A percentile compares a stretch with the other conserved stretches of the same genome.
Conservation (phyloP, 1,284 basidiomycete species). For the Ceratobasidium sp. region DNA sequence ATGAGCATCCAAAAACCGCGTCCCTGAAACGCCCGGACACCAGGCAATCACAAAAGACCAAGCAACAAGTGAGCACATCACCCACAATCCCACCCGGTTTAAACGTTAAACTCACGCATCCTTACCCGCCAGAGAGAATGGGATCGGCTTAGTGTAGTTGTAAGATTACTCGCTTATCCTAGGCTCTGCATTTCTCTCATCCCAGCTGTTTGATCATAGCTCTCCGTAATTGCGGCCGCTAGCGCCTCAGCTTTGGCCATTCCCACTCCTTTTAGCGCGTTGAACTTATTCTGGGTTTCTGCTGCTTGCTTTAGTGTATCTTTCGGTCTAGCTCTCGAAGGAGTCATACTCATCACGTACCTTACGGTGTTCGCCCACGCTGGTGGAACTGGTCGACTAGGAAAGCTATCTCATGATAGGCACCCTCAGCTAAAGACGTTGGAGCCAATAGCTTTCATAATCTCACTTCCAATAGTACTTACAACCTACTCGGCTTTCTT, state of each 20-base stretch:
- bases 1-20: neutral
- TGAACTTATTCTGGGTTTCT: neutral
- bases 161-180: neutral
- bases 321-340: slow-evolving; percentile 17
- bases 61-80: slow-evolving; percentile 3
- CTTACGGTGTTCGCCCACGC: slow-evolving; percentile 1
- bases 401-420: neutral
- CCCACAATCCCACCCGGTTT: no score
- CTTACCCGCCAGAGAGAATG: slow-evolving; percentile 6
- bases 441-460: neutral
- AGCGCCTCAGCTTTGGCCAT: slow-evolving; percentile 11
- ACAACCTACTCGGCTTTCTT: slow-evolving; percentile 6
- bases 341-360: slow-evolving; percentile 14
- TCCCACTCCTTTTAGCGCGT: neutral
- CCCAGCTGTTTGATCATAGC: neutral
- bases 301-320: neutral
- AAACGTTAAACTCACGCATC: neutral
- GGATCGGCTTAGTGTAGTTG: neutral
- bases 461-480: neutral
- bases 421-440: neutral
- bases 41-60: neutral
- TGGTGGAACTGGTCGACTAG: neutral
- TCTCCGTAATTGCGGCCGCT: slow-evolving; percentile 3
- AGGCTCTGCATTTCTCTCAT: neutral
- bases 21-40: neutral